Evolutionary conservation across 1,284 basidiomycete species (phyloP), one percentile per base, ranked within the genome.

Genomic region (Thelephora terrestris): DNA sequence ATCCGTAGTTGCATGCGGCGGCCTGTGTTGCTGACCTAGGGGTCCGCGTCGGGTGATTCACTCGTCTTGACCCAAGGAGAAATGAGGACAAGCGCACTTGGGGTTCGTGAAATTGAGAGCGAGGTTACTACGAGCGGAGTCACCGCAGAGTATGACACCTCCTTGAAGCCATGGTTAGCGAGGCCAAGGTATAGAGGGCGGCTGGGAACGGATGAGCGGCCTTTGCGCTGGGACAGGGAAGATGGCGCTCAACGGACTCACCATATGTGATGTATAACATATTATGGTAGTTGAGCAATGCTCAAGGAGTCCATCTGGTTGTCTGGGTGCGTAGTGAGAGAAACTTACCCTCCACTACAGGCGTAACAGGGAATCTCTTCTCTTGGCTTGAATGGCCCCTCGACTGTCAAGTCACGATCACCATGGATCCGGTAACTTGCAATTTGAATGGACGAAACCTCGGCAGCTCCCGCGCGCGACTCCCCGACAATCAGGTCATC

Each of bases 41-140:
- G 5, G 56, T 7, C 10, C n/a, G 50, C 56, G 17, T 57, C 51
- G 51, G 71, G 66, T 4, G 68, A 67, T 4, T 52, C 54, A 20
- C 69, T 62, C 2, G 80, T 54, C 55, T 85, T 81, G 14, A 60
- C 58, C 78, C 78, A 81, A 0, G 80, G 79, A 1, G 79, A 81
- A 47, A 75, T 62, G 4, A 78, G 65, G 14, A 85, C 58, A 9
- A 83, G 60, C 1, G 67, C 70, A 23, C 70, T 67, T 2, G 75
- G 71, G 57, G 53, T 9, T 27, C 25, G 48, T 81, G 78, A 35
- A 70, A 64, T 10, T 57, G 57, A 18, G 72, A 0, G 77, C 79
- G 18, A 88, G 70, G 59, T 86, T 85, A 1, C 74, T 85, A 2
- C 86, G 86, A 0, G 85, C 84, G 14, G 79, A 82, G 58, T 89